These are phyloP conservation scores for Sphaerulina vaccinii DNA, from an alignment of 2,329 filamentous ascomycete species.

Conservation along the genomic window DNA sequence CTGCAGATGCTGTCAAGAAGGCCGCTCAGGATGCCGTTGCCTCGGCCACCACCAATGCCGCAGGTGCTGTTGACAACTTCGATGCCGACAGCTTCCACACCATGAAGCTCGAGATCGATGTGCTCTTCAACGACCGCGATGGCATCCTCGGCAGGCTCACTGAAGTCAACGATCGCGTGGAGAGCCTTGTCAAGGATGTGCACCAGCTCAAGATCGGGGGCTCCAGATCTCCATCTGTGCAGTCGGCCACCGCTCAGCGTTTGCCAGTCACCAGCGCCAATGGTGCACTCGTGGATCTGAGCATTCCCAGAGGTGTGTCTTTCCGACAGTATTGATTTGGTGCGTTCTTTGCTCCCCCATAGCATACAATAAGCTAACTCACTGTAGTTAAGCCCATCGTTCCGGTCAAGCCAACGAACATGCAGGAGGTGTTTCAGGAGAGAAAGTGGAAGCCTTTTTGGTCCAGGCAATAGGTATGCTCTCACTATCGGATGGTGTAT, in stretches of 20 bases:
- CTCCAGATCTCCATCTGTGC: not conserved
- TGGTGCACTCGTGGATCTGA: slow-evolving; percentile 25
- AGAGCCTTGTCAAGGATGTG: slow-evolving; percentile 22
- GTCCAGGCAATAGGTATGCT: no score
- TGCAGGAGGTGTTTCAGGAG: slow-evolving; percentile 14
- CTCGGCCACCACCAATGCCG: not conserved
- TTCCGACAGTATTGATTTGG: no score
- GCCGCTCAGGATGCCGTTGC: not conserved
- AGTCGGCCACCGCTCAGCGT: slow-evolving; percentile 19
- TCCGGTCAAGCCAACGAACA: slow-evolving; percentile 20
- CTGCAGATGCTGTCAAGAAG: not conserved
- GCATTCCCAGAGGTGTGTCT: slow-evolving; percentile 31
- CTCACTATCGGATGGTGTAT: no score
- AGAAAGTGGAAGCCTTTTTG: not conserved
- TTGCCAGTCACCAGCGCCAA: slow-evolving; percentile 22
- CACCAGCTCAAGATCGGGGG: slow-evolving; percentile 24
- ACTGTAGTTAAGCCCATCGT: slow-evolving; percentile 16
- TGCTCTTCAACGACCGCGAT: slow-evolving; percentile 28
- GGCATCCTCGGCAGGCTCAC: slow-evolving; percentile 20
- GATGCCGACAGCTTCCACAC: not conserved
- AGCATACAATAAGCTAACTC: slow-evolving; percentile 2
- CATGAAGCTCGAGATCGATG: slow-evolving; percentile 24
- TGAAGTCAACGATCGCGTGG: slow-evolving; percentile 17
- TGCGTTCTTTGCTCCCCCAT: slow-evolving; percentile 12
- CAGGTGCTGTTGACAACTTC: not conserved